Conservation (phyloP, 495 filamentous ascomycete genomes). For the Penicillium longicatenatum region DNA sequence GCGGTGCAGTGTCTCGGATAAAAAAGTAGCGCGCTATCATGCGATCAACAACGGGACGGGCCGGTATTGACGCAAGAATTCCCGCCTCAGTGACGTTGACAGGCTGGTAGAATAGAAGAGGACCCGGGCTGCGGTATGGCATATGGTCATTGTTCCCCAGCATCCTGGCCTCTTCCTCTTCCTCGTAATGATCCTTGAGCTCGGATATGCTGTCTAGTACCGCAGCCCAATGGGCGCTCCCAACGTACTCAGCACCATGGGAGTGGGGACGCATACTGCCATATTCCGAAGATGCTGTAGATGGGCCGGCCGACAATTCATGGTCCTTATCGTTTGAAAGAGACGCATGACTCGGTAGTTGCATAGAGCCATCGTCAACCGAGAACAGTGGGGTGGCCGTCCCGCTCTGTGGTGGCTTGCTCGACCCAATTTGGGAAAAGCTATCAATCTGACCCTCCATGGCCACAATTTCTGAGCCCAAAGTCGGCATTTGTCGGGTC, state of each 20-base stretch:
- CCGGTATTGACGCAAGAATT: not conserved
- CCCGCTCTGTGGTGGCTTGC: not conserved
- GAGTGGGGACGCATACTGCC: not conserved
- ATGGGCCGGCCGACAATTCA: not conserved
- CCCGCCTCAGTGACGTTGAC: not conserved
- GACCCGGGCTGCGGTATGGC: not conserved
- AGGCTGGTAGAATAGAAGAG: not conserved
- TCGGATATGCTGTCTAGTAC: not conserved
- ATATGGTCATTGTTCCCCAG: not conserved
- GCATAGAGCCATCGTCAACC: not conserved
- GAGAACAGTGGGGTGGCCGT: not conserved
- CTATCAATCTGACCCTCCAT: not conserved
- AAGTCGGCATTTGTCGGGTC: not conserved
- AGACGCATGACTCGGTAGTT: not conserved
- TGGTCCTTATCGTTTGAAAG: not conserved
- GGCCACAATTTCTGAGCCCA: not conserved
- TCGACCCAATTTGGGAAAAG: not conserved
- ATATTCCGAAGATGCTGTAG: not conserved
- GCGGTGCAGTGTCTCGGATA: not conserved
- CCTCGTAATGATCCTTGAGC: not conserved
- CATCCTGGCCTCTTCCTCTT: not conserved
- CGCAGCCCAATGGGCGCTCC: not conserved
- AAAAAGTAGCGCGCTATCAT: slow-evolving; percentile 2
- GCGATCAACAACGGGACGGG: not conserved
- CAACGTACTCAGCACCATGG: not conserved